phyloP scores from a whole-genome alignment of 768 basidiomycete species.

The Trametes coccinea region DNA sequence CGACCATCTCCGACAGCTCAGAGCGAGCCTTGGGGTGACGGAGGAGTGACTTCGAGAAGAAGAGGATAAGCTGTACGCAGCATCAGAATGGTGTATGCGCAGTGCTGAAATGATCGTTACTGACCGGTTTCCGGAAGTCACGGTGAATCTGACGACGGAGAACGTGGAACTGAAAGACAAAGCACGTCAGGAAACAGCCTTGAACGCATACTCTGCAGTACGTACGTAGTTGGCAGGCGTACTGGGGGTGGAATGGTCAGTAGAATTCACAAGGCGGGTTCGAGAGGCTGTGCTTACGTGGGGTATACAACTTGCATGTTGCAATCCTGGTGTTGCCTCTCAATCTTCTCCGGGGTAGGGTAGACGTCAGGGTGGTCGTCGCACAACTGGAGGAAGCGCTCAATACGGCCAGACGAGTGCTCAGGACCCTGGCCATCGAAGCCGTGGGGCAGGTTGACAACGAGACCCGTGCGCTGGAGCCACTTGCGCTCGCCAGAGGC shows the following conservation, averaged over 20 bases:
- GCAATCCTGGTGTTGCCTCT: constrained; percentile 97
- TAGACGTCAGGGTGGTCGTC: constrained; percentile 94
- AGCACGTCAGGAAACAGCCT: background rate
- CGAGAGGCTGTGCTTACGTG: constrained; percentile 55
- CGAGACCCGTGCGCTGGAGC: constrained; percentile 90
- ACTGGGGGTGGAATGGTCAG: constrained; percentile 37
- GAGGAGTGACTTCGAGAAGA: constrained; percentile 96
- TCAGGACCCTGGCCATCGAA: constrained; percentile 99
- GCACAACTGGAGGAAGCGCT: constrained; percentile 96
- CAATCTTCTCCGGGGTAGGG: constrained; percentile 86
- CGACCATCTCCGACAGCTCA: constrained; percentile 81
- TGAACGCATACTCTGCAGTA: background rate
- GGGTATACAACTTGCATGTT: constrained; percentile 99
- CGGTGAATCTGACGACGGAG: constrained; percentile 96
- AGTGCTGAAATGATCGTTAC: constrained; percentile 22
- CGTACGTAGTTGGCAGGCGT: constrained; percentile 93
- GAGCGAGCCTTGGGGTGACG: constrained; percentile 95
- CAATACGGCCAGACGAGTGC: constrained; percentile 93
- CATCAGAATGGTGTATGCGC: background rate
- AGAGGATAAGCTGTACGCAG: constrained; percentile 68
- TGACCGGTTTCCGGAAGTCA: constrained; percentile 95
- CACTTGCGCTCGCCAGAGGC: constrained; percentile 97
- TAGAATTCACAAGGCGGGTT: background rate
- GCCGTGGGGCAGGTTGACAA: constrained; percentile 89
- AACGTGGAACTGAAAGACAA: constrained; percentile 77